phyloP scores from a whole-genome alignment of 2,329 filamentous ascomycete species.

The Scedosporium dehoogii region DNA sequence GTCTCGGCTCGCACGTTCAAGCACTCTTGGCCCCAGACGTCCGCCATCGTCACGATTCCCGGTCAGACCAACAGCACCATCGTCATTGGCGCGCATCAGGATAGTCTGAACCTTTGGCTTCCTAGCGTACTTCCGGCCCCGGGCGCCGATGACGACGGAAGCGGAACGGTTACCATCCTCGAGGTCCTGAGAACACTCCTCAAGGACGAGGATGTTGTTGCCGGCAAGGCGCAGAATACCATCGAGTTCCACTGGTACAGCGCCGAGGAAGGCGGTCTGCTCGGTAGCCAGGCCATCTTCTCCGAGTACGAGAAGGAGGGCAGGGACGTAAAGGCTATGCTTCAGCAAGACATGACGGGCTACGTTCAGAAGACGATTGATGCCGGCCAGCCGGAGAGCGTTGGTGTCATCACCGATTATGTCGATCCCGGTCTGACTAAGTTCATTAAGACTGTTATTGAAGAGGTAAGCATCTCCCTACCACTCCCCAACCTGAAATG shows the following conservation, averaged over 20 bases:
- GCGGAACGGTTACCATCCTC: conserved; percentile 86
- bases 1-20: conserved; percentile 65
- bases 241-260: conserved; percentile 97
- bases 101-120: conserved; percentile 88
- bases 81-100: conserved; percentile 85
- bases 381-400: conserved; percentile 70
- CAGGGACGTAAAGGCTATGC: conserved; percentile 83
- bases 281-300: conserved; percentile 88
- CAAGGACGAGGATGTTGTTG: conserved; percentile 56
- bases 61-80: conserved; percentile 75
- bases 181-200: conserved; percentile 80
- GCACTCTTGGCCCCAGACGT: conserved; percentile 83
- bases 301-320: conserved; percentile 62
- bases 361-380: conserved; percentile 76
- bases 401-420: conserved; percentile 88
- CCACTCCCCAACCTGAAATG: neutral
- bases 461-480: conserved; percentile 33
- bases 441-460: conserved; percentile 86
- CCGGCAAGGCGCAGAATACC: conserved; percentile 69
- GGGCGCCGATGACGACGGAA: conserved; percentile 92
- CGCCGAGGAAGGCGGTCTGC: conserved; percentile 77
- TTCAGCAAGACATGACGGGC: conserved; percentile 97
- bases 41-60: conserved; percentile 84
- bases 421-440: conserved; percentile 73
- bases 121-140: conserved; percentile 77